A percentile compares a stretch with the other conserved stretches of the same genome.
Conservation (phyloP, 2,329 filamentous ascomycete genomes). For the Fusarium longipes region DNA sequence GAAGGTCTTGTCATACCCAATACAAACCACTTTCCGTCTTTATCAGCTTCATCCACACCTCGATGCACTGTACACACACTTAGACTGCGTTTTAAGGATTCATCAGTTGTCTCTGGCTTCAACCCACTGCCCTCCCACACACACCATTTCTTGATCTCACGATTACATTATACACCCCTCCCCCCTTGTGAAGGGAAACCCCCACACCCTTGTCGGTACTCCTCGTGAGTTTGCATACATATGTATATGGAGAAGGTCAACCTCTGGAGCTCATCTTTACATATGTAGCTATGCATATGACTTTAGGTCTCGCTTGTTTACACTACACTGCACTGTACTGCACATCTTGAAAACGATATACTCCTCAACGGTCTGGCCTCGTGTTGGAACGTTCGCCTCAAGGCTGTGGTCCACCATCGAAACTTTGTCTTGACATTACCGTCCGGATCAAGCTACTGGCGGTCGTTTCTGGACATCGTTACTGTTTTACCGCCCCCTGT, state of each 20-base stretch:
- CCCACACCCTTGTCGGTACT: slow-evolving; percentile 44
- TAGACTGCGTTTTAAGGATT: slow-evolving; percentile 30
- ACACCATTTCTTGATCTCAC: slow-evolving; percentile 36
- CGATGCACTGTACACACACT: slow-evolving; percentile 31
- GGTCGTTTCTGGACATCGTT: slow-evolving; percentile 32
- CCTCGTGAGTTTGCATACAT: slow-evolving; percentile 44
- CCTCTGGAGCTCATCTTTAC: slow-evolving; percentile 42
- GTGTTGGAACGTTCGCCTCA: slow-evolving; percentile 42
- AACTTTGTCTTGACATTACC: slow-evolving; percentile 33
- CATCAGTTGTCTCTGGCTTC: slow-evolving; percentile 38
- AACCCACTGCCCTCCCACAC: slow-evolving; percentile 43
- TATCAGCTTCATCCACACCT: slow-evolving; percentile 42
- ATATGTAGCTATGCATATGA: slow-evolving; percentile 45
- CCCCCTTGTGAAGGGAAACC: slow-evolving; percentile 26
- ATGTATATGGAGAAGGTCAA: slow-evolving; percentile 43
- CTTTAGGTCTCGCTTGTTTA: slow-evolving; percentile 39
- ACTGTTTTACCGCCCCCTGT: slow-evolving; percentile 30
- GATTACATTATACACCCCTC: slow-evolving; percentile 25
- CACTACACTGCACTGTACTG: slow-evolving; percentile 24
- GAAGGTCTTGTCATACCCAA: slow-evolving; percentile 42
- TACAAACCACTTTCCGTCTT: slow-evolving; percentile 38
- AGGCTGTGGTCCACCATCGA: slow-evolving; percentile 32
- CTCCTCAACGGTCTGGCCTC: slow-evolving; percentile 43
- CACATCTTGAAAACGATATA: slow-evolving; percentile 38
- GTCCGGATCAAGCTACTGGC: slow-evolving; percentile 41